Base-by-base conservation (phyloP, 768 basidiomycete species). In the Auricularia auricula-judae region DNA sequence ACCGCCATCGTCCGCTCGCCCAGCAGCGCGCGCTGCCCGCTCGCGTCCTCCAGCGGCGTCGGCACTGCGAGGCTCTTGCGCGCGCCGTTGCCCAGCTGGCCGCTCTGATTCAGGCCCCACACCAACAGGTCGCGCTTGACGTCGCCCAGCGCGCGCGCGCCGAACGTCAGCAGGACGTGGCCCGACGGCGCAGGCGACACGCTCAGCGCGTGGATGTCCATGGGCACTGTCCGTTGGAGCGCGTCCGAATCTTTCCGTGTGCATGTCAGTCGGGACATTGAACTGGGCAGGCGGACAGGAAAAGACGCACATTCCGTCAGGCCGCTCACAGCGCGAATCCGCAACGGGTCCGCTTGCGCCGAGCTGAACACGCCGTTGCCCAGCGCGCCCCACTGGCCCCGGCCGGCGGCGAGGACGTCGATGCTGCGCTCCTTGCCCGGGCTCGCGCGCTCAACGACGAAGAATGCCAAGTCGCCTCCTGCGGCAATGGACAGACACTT, bases 321-420 rank as follows among this genome's bases (percentile, higher is more conserved):
- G 11, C 91, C 91, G 70, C 91, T 93, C 65, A 96, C 79, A 54
- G 84, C 85, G 74, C 86, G 93, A 2, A 88, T 87, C 64, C 85
- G 85, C 0, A 84, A 77, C 2, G 91, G 93, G 42, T 77, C 78
- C 54, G 85, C 81, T 70, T 89, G 89, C 0, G 85, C 85, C 64
- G 82, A 91, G 69, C 82, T 89, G 76, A 82, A 92, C 18, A 76
- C 68, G 0, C 77, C 81, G 66, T 81, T 88, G 3, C 89, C 90
- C 11, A 92, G 78, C 16, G 87, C 88, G 16, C 93, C 91, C 74
- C 82, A 88, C 71, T 91, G 86, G 1, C 93, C 93, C 71, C 91
- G 90, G 2, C 93, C 92, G 69, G 87, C 88, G 65, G 88, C 83
- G 35, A 94, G 80, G 2, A 93, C 67, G 66, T 86, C 84, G 14